A percentile compares a stretch with the other conserved stretches of the same genome.
Evolutionary conservation across 768 basidiomycete species (phyloP).

Genomic region (Clitopilus hobsonii): DNA sequence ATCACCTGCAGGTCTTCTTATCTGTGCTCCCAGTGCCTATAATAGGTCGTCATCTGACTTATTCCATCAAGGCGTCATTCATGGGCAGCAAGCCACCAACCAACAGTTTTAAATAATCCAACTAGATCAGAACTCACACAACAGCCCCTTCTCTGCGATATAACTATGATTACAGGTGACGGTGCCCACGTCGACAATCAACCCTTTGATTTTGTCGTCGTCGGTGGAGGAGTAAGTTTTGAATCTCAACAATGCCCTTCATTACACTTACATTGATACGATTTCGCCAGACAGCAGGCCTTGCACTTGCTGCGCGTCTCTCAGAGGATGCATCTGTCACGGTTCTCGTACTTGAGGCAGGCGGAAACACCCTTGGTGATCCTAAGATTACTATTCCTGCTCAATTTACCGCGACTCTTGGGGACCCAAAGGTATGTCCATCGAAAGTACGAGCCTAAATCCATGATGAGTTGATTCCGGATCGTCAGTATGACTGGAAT

Average conservation of each 20-base stretch:
- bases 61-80: no score
- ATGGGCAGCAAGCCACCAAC: no score
- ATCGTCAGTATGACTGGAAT: constrained; percentile 29
- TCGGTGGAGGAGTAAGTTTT: constrained; percentile 1
- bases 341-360: constrained; percentile 36
- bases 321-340: constrained; percentile 30
- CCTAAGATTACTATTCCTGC: constrained; percentile 27
- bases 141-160: no score
- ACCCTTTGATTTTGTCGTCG: constrained; percentile 5
- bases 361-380: constrained; percentile 26
- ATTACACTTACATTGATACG: no score
- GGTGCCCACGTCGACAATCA: neutral
- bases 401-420: constrained; percentile 22
- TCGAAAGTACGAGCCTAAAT: neutral
- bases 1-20: no score
- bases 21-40: no score
- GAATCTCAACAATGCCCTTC: neutral
- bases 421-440: constrained; percentile 20
- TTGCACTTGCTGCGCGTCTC: constrained; percentile 38
- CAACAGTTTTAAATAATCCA: no score
- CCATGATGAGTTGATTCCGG: neutral
- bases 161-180: neutral
- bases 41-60: no score
- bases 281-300: constrained; percentile 26
- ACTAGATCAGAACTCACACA: no score